Percentiles rank a stretch among this genome's conserved stretches.
Evolutionary conservation across 495 filamentous ascomycete genomes (phyloP).

Genomic region (Letharia columbiana): DNA sequence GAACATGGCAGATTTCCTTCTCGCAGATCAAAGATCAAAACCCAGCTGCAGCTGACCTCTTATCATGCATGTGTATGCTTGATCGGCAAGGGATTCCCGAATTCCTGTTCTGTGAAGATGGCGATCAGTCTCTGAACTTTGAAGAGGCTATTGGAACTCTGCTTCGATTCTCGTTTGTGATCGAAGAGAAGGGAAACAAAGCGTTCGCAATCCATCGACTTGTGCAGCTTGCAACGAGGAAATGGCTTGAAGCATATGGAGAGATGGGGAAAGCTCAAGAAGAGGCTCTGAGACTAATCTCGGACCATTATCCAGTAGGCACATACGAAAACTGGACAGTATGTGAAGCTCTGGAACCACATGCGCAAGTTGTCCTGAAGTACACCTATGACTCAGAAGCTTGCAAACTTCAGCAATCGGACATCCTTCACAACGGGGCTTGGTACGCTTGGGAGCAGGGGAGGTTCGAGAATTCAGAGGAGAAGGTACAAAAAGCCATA

Average conservation of each 20-base stretch:
- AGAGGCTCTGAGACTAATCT: conserved; percentile 34
- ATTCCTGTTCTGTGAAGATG: conserved; percentile 9
- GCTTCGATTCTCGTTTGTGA: background rate
- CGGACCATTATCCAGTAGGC: conserved; percentile 29
- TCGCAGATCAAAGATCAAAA: conserved; percentile 32
- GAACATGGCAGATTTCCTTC: conserved; percentile 43
- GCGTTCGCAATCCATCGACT: conserved; percentile 40
- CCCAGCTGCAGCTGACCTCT: conserved; percentile 32
- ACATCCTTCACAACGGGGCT: background rate
- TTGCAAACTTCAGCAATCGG: background rate
- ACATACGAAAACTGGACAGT: conserved; percentile 8
- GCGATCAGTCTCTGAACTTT: background rate
- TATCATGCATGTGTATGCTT: conserved; percentile 37
- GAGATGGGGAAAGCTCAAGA: conserved; percentile 34
- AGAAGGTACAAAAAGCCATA: background rate
- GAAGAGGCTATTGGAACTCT: background rate
- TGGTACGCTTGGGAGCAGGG: background rate
- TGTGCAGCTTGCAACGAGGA: conserved; percentile 37
- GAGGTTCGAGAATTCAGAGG: background rate
- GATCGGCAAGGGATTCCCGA: conserved; percentile 38
- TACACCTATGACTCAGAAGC: background rate
- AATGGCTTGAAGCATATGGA: conserved; percentile 34
- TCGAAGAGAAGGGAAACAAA: background rate
- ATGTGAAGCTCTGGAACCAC: background rate
- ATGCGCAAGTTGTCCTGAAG: conserved; percentile 1